Evolutionary conservation across 179 eudicot genomes (phyloP), one percentile per base, ranked within the genome.

Genomic region (Nepenthes alata): DNA sequence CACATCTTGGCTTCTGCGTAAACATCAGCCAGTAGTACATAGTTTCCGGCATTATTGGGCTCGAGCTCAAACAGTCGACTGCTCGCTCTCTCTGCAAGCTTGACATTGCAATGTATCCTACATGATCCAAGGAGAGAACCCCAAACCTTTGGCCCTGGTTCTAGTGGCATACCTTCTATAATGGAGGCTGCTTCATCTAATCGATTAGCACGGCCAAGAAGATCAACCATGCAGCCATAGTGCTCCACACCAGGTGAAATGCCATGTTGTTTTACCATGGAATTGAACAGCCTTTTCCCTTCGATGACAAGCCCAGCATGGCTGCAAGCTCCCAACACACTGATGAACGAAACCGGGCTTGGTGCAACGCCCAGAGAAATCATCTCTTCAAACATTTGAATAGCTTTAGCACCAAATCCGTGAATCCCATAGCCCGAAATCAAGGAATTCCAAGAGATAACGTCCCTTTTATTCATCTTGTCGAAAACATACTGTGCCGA

Each of bases 341-440:
- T 78, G 35, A 82, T 78, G 67, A 82, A 85, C 9, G 91, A 56
- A 25, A 85, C 71, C 50, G 82, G 61, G 37, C 79, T 82, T 34
- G 91, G 91, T 48, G 55, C 62, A 51, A 88, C 65, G 14, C 88
- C 90, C 13, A 39, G 72, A 54, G 71, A 66, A 53, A 77, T 73
- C 94, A 91, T 85, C 61, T 84, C 79, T 14, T 72, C 44, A 47
- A 88, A 91, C 51, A 85, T 67, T 13, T 69, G 68, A 51, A 91
- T 68, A 45, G 97, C 93, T 66, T 77, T 78, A 25, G 69, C 71
- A 12, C 87, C 96, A 48, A 77, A 70, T 37, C 97, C 96, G 53
- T 91, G 88, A 69, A 88, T 85, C 8, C 94, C 93, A 74, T 85
- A 91, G 52, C 91, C 63, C 2, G 91, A 80, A 57, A 85, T 85